A percentile compares a stretch with the other conserved stretches of the same genome.
Evolutionary conservation across 345 rosid genomes (phyloP).

Genomic region (Euphorbia tirucalli): DNA sequence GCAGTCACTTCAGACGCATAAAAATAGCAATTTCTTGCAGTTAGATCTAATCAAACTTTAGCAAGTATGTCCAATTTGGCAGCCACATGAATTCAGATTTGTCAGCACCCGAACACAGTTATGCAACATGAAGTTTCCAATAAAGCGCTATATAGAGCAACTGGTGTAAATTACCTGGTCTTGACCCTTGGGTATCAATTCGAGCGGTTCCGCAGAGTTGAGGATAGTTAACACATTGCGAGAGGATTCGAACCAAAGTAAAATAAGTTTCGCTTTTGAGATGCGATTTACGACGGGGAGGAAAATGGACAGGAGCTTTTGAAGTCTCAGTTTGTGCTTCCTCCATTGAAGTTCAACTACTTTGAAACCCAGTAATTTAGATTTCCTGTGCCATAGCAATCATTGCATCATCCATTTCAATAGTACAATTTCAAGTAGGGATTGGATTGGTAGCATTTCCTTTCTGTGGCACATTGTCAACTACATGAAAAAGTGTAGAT

Average conservation of each 20-base stretch:
- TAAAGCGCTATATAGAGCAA: no score
- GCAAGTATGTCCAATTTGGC: no score
- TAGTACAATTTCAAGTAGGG: no score
- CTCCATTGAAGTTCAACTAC: constrained; percentile 26
- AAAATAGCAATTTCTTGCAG: background rate
- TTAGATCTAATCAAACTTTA: background rate
- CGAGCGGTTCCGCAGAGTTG: constrained; percentile 39
- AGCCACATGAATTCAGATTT: background rate
- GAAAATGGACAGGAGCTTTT: no score
- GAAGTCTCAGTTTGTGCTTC: constrained; percentile 10
- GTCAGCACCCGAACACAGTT: background rate
- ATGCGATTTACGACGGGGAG: constrained; percentile 28
- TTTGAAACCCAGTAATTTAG: background rate
- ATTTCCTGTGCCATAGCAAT: no score
- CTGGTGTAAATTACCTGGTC: constrained; percentile 29
- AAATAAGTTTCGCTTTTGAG: constrained; percentile 44
- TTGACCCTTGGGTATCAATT: constrained; percentile 26
- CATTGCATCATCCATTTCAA: no score
- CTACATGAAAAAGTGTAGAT: no score
- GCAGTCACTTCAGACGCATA: background rate
- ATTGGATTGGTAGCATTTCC: no score
- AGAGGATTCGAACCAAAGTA: constrained; percentile 42
- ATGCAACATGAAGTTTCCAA: no score
- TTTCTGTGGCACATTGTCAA: no score
- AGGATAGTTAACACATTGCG: constrained; percentile 44